Evolutionary conservation across 768 basidiomycete species (phyloP).

Genomic region (Termitomyces bulborhizus): DNA sequence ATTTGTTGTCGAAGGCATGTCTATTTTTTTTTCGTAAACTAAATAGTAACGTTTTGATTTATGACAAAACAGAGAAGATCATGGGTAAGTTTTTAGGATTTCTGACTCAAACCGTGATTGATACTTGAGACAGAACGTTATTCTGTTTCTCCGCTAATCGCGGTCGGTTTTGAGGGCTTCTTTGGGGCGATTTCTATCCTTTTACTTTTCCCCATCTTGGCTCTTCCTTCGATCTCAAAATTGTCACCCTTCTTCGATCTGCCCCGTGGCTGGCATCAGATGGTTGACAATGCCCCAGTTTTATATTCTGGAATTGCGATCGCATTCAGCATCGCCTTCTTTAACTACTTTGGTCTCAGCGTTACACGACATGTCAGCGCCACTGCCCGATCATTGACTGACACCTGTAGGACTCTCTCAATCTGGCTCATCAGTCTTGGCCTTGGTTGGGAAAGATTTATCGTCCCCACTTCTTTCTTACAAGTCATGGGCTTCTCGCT

Average conservation of each 20-base stretch:
- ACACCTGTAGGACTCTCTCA: constrained; percentile 91
- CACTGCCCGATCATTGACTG: constrained; percentile 85
- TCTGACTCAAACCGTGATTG: background rate
- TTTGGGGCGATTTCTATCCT: constrained; percentile 83
- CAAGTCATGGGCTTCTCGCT: constrained; percentile 83
- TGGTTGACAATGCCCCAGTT: constrained; percentile 71
- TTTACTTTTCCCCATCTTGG: constrained; percentile 73
- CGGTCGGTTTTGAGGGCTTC: constrained; percentile 92
- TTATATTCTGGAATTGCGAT: constrained; percentile 65
- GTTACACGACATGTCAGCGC: constrained; percentile 93
- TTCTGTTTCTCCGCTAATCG: constrained; percentile 81
- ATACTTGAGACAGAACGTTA: constrained; percentile 43
- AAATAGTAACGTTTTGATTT: constrained; percentile 7
- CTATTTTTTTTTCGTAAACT: background rate
- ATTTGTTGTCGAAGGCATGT: constrained; percentile 78
- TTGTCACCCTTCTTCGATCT: constrained; percentile 80
- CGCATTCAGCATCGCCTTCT: constrained; percentile 69
- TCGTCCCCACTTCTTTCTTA: constrained; percentile 76
- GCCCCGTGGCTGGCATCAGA: constrained; percentile 83
- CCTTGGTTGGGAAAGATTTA: constrained; percentile 84
- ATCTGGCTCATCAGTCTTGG: constrained; percentile 93
- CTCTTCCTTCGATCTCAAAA: constrained; percentile 59
- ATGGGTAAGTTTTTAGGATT: constrained; percentile 40
- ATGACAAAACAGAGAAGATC: constrained; percentile 66
- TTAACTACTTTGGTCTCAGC: constrained; percentile 88